These are phyloP conservation scores for Phaeosphaeria sp. DNA, from an alignment of 2,329 filamentous ascomycete genomes.

Conservation along the genomic window DNA sequence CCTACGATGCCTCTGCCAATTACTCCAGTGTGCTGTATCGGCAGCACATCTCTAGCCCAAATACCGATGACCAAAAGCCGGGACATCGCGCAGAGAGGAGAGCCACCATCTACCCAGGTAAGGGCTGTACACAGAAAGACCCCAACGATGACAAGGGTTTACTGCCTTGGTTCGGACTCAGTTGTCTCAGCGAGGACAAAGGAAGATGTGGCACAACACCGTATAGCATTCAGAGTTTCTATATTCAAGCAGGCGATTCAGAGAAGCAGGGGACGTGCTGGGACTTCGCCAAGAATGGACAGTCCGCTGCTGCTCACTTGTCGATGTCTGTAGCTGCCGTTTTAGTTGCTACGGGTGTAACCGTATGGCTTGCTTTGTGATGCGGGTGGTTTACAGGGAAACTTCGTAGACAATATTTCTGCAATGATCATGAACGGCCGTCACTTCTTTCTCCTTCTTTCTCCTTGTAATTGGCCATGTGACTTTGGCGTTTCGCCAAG, in stretches of 20 bases:
- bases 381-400: too few species aligned
- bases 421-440: too few species aligned
- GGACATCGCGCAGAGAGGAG: slow-evolving; percentile 2
- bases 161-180: slow-evolving; percentile 5
- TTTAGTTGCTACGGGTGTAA: neutral
- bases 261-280: neutral
- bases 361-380: neutral
- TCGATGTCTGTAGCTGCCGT: neutral
- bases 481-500: too few species aligned
- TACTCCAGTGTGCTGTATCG: slow-evolving; percentile 9
- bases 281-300: neutral
- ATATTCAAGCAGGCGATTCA: neutral
- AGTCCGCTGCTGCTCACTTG: neutral
- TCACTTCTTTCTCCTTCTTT: neutral
- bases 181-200: neutral
- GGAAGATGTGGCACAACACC: slow-evolving; percentile 4
- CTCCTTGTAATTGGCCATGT: too few species aligned
- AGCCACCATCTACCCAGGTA: slow-evolving; percentile 1
- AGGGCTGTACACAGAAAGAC: slow-evolving; percentile 1
- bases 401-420: too few species aligned
- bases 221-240: slow-evolving; percentile 13
- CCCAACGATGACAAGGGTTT: slow-evolving; percentile 2
- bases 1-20: slow-evolving; percentile 4
- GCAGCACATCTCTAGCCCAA: slow-evolving; percentile 5
- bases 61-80: neutral